Evolutionary conservation across 2,329 filamentous ascomycete species (phyloP), one percentile per base, ranked within the genome.

Genomic region (Fusarium sp.): DNA sequence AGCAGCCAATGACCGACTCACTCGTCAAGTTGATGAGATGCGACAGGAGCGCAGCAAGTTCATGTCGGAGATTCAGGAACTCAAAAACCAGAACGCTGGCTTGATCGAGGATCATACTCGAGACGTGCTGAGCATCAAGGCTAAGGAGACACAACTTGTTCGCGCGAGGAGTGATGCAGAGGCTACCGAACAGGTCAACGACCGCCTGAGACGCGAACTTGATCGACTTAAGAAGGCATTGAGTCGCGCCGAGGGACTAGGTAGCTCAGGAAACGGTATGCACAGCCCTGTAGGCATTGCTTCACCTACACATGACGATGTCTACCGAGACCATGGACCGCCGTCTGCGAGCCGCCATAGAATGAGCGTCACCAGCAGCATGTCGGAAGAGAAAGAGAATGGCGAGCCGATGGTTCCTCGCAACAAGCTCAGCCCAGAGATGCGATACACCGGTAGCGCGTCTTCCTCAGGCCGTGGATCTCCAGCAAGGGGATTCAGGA

Each of bases 91-190:
- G 78, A 99, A 99, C 75, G 96, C 96, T 24, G 92, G 96, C 67
- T 85, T 99, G 34, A 99, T 99, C 65, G 96, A 99, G 80, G 95
- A 98, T 75, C 95, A 98, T 78, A 99, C 96, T 0, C 88, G 95
- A 47, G 95, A 99, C 75, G 94, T 98, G 0, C 85, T 99, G 42
- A 96, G 94, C 73, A 97, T 99, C 82, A 98, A 98, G 79, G 96
- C 96, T 15, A 99, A 99, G 80, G 96, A 99, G 80, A 98, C 96
- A 5, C 96, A 99, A 75, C 87, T 99, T 7, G 95, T 98, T 11
- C 91, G 96, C 44, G 94, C 96, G 13, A 88, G 94, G 56, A 94
- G 92, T 70, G 96, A 99, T 75, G 92, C 92, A 33, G 95, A 98
- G 78, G 90, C 93, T 1, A 93, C 94, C 0, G 94, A 98, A 77